Evolutionary conservation across 1,284 basidiomycete genomes (phyloP).

Genomic region (Pterulicium gracile): DNA sequence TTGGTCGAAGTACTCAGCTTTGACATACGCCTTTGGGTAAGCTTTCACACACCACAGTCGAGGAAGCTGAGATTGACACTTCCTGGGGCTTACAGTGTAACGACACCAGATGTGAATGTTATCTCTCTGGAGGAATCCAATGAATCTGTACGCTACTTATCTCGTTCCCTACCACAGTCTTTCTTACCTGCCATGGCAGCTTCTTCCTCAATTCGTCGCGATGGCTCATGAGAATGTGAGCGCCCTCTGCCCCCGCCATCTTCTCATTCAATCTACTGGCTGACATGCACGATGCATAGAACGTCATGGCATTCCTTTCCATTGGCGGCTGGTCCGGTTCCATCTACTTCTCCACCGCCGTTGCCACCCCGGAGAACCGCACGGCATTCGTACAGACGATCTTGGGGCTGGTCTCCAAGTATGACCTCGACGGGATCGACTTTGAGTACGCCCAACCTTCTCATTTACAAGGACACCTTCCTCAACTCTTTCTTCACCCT

Average conservation of each 20-base stretch:
- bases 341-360: slow-evolving; percentile 56
- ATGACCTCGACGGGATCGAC: slow-evolving; percentile 69
- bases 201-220: slow-evolving; percentile 38
- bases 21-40: slow-evolving; percentile 52
- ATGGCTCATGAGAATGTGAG: slow-evolving; percentile 38
- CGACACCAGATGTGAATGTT: slow-evolving; percentile 26
- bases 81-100: slow-evolving; percentile 20
- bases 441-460: slow-evolving; percentile 45
- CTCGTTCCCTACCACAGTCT: neutral
- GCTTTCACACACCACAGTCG: slow-evolving; percentile 12
- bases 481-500: neutral
- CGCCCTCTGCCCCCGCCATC: slow-evolving; percentile 7
- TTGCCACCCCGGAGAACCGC: slow-evolving; percentile 46
- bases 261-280: neutral
- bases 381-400: slow-evolving; percentile 63
- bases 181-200: slow-evolving; percentile 4
- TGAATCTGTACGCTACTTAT: slow-evolving; percentile 8
- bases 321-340: slow-evolving; percentile 83
- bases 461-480: slow-evolving; percentile 5
- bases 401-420: slow-evolving; percentile 42
- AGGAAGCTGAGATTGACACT: slow-evolving; percentile 3
- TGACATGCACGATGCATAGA: too few relatives aligned
- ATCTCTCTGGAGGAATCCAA: slow-evolving; percentile 31
- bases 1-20: slow-evolving; percentile 44
- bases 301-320: slow-evolving; percentile 59